Conservation (phyloP, 148 eudicot genomes). For the Rheum nobile region DNA sequence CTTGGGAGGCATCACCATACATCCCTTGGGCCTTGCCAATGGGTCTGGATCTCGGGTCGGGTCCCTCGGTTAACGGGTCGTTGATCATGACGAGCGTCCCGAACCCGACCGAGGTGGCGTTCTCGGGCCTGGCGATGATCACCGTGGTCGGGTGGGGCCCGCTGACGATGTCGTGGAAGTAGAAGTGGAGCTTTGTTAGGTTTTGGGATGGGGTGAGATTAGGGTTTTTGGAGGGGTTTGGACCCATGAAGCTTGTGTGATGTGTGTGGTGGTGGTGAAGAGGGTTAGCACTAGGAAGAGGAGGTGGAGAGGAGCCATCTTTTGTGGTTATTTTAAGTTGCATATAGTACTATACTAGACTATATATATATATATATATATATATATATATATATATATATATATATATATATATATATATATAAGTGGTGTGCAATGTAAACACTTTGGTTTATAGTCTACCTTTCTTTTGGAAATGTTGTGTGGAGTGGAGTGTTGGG, state of each 20-base stretch:
- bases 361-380: too few relatives aligned
- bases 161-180: constrained; percentile 42
- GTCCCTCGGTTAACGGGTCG: constrained; percentile 33
- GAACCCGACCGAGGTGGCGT: constrained; percentile 18
- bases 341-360: background rate
- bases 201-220: constrained; percentile 9
- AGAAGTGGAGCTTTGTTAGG: constrained; percentile 40
- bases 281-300: background rate
- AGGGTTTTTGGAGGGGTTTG: background rate
- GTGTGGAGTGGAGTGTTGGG: background rate
- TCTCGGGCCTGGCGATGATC: constrained; percentile 28
- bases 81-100: constrained; percentile 31
- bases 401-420: too few relatives aligned
- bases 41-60: constrained; percentile 19
- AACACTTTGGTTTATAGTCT: background rate
- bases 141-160: constrained; percentile 25
- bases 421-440: background rate
- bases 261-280: background rate
- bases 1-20: constrained; percentile 22
- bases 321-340: background rate
- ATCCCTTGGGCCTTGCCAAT: constrained; percentile 58
- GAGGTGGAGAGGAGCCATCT: background rate
- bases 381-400: too few relatives aligned
- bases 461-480: background rate
- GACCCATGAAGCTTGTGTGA: background rate